Evolutionary conservation across 192 early-diverging fungal genomes (phyloP).

Genomic region (Diversispora epigaea): DNA sequence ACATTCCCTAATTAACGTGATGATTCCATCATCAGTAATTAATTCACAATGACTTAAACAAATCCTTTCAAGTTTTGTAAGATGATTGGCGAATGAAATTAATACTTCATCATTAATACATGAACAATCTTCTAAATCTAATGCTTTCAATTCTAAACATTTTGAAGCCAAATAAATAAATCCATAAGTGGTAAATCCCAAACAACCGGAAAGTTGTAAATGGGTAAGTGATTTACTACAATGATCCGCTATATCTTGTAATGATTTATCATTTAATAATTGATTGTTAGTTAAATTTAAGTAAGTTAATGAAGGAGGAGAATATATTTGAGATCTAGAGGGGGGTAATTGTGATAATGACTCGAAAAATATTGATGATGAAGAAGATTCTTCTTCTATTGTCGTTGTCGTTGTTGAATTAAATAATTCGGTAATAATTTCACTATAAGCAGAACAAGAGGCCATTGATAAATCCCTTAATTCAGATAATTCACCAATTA

Average conservation of each 20-base stretch:
- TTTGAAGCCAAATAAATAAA: conserved; percentile 33
- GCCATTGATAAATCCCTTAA: not conserved
- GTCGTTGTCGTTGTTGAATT: not conserved
- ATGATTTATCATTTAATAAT: conserved; percentile 32
- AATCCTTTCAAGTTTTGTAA: conserved; percentile 33
- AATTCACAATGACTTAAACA: conserved; percentile 44
- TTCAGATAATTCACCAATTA: not conserved
- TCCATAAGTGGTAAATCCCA: conserved; percentile 37
- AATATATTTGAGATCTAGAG: not conserved
- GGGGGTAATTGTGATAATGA: too few relatives aligned
- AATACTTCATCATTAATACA: conserved; percentile 38
- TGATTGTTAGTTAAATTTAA: conserved; percentile 41
- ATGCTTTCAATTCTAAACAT: conserved; percentile 21
- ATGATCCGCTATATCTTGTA: conserved; percentile 26
- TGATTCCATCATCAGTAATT: conserved; percentile 40
- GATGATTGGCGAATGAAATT: conserved; percentile 35
- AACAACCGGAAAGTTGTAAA: conserved; percentile 41
- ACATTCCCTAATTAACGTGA: conserved; percentile 28
- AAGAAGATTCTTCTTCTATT: too few relatives aligned
- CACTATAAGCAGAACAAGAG: conserved; percentile 1
- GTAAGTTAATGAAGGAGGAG: conserved; percentile 31
- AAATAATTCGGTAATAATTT: not conserved
- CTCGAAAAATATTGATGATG: too few relatives aligned
- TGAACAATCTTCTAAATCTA: conserved; percentile 43
- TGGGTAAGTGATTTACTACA: conserved; percentile 32